A percentile compares a stretch with the other conserved stretches of the same genome.
Conservation (phyloP, 1,284 basidiomycete genomes). For the Pisolithus thermaeus region DNA sequence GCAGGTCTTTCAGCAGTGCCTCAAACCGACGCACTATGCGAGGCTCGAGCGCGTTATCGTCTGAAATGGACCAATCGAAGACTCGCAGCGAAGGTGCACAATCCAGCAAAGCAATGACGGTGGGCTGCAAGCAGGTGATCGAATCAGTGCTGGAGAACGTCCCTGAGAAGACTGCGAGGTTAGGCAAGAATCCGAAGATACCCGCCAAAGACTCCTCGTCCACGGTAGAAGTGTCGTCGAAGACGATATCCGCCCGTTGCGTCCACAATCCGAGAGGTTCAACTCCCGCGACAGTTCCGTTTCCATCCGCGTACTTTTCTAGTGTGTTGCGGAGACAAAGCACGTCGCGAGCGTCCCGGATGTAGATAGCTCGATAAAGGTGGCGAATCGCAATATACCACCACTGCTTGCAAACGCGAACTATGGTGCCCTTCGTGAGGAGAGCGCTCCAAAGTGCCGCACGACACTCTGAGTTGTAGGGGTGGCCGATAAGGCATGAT, state of each 20-base stretch:
- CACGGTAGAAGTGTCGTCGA: constrained; percentile 18
- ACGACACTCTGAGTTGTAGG: constrained; percentile 6
- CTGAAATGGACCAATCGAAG: constrained; percentile 15
- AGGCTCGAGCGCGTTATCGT: background rate
- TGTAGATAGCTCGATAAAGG: constrained; percentile 29
- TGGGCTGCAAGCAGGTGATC: background rate
- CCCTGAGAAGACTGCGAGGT: constrained; percentile 26
- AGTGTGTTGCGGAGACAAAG: constrained; percentile 21
- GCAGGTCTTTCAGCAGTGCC: constrained; percentile 11
- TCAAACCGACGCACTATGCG: background rate
- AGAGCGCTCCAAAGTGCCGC: constrained; percentile 15
- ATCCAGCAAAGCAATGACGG: constrained; percentile 14
- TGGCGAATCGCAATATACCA: constrained; percentile 25
- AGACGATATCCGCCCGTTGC: constrained; percentile 30
- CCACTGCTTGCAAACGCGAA: constrained; percentile 37
- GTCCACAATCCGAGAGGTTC: constrained; percentile 24
- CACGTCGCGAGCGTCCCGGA: constrained; percentile 20
- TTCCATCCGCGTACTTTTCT: constrained; percentile 7
- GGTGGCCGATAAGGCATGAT: constrained; percentile 10
- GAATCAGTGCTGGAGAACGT: background rate
- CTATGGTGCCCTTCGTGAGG: constrained; percentile 30
- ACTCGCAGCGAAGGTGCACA: constrained; percentile 17
- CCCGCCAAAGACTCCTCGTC: constrained; percentile 12
- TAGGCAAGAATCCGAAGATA: constrained; percentile 23
- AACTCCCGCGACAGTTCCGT: constrained; percentile 5